A percentile compares a stretch with the other conserved stretches of the same genome.
Evolutionary conservation across 2,329 filamentous ascomycete genomes (phyloP).

Genomic region (Colletotrichum eleusines): DNA sequence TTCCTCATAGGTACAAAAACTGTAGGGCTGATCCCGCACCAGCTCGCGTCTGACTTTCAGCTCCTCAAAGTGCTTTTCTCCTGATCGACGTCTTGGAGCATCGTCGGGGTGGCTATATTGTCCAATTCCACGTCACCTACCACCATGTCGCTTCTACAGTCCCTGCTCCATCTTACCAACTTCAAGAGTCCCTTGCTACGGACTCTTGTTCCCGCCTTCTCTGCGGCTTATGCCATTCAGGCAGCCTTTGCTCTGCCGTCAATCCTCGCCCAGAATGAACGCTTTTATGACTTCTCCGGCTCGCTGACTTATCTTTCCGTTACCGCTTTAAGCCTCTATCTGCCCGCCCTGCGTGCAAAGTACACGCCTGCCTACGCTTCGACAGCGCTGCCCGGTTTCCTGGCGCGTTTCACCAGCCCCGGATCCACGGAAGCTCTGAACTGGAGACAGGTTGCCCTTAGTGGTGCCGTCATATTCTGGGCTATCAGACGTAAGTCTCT

Average conservation of each 20-base stretch:
- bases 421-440: slow-evolving; percentile 61
- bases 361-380: slow-evolving; percentile 54
- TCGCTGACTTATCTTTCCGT: slow-evolving; percentile 75
- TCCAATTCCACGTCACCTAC: background rate
- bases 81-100: background rate
- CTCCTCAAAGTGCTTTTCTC: background rate
- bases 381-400: slow-evolving; percentile 60
- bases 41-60: background rate
- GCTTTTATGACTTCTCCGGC: slow-evolving; percentile 77
- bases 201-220: slow-evolving; percentile 71
- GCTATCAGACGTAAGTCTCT: slow-evolving; percentile 65
- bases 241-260: slow-evolving; percentile 72
- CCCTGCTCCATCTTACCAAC: slow-evolving; percentile 70
- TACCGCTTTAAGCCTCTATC: slow-evolving; percentile 70
- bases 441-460: slow-evolving; percentile 66
- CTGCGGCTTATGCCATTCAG: slow-evolving; percentile 73
- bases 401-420: slow-evolving; percentile 57
- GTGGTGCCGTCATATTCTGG: slow-evolving; percentile 64
- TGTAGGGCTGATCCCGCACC: background rate
- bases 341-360: slow-evolving; percentile 69
- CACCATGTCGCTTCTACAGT: slow-evolving; percentile 53
- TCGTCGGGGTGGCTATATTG: too few species aligned
- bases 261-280: slow-evolving; percentile 69
- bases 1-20: background rate
- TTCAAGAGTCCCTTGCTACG: slow-evolving; percentile 72